A percentile compares a stretch with the other conserved stretches of the same genome.
These are phyloP conservation scores for Colletotrichum tanaceti DNA, from an alignment of 2,329 filamentous ascomycete genomes.

Conservation along the genomic window DNA sequence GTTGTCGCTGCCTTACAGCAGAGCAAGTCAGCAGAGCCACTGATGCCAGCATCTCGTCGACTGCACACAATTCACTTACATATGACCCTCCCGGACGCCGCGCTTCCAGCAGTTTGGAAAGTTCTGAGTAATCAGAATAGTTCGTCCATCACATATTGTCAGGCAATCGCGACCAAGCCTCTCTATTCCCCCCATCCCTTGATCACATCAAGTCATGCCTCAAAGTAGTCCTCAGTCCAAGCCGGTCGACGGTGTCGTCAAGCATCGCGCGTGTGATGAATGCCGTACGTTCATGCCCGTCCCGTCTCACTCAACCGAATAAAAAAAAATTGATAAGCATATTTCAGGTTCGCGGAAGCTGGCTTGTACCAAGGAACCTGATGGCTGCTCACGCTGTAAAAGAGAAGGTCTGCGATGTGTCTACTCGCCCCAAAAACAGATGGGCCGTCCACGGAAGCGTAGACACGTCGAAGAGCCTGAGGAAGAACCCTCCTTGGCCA, in stretches of 20 bases:
- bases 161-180: constrained; percentile 28
- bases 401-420: constrained; percentile 68
- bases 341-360: constrained; percentile 69
- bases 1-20: constrained; percentile 14
- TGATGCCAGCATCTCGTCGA: constrained; percentile 3
- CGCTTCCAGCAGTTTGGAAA: constrained; percentile 25
- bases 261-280: constrained; percentile 74
- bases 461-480: constrained; percentile 51
- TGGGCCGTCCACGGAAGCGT: constrained; percentile 73
- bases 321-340: no score
- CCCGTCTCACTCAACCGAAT: neutral
- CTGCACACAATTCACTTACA: constrained; percentile 26
- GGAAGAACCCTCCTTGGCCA: constrained; percentile 24
- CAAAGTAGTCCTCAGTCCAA: constrained; percentile 36
- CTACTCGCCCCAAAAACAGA: constrained; percentile 74
- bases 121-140: constrained; percentile 30
- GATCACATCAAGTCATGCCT: constrained; percentile 34
- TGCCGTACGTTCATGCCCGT: constrained; percentile 65
- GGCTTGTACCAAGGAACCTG: constrained; percentile 71
- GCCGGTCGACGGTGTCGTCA: constrained; percentile 50
- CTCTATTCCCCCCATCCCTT: neutral
- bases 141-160: constrained; percentile 23
- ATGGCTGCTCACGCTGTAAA: constrained; percentile 69
- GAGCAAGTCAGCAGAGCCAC: constrained; percentile 4
- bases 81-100: constrained; percentile 28